These are phyloP conservation scores for Cyclotella choctawhatcheeana DNA, from an alignment of 108 stramenopile species.

Conservation along the genomic window DNA sequence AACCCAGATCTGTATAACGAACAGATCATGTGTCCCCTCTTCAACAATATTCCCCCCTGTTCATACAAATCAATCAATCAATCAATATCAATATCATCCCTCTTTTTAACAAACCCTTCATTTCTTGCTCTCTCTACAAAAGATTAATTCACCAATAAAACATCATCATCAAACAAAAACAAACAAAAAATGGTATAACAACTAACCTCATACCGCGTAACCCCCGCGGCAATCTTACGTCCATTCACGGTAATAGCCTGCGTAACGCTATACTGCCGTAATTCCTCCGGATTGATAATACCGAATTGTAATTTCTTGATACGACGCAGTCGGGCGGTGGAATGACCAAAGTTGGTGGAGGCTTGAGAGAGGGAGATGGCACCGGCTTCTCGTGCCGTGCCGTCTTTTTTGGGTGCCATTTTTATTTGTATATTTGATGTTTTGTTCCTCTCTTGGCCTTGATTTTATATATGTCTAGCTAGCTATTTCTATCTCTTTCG, in stretches of 20 bases:
- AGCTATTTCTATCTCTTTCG: too few species aligned
- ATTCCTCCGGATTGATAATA: slow-evolving; percentile 95
- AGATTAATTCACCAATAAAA: background rate
- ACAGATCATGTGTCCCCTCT: too few species aligned
- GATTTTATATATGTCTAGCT: too few species aligned
- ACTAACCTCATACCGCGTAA: slow-evolving; percentile 81
- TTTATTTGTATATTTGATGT: background rate
- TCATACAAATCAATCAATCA: too few species aligned
- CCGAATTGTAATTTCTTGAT: slow-evolving; percentile 98
- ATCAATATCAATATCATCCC: too few species aligned
- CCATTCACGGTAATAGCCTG: slow-evolving; percentile 93
- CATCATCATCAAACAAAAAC: slow-evolving; percentile 12
- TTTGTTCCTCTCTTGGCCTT: background rate
- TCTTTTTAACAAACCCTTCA: background rate
- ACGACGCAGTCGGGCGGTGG: slow-evolving; percentile 84
- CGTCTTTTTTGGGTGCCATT: slow-evolving; percentile 50
- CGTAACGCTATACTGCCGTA: slow-evolving; percentile 93
- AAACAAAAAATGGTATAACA: too few species aligned
- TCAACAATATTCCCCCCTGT: too few species aligned
- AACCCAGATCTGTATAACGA: too few species aligned
- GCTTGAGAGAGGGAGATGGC: slow-evolving; percentile 79
- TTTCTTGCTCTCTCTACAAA: background rate
- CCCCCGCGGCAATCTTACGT: slow-evolving; percentile 90
- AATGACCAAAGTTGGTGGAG: slow-evolving; percentile 94
- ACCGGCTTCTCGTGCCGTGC: slow-evolving; percentile 67